Conservation (phyloP, 768 basidiomycete species). For the Lactarius evosmus region DNA sequence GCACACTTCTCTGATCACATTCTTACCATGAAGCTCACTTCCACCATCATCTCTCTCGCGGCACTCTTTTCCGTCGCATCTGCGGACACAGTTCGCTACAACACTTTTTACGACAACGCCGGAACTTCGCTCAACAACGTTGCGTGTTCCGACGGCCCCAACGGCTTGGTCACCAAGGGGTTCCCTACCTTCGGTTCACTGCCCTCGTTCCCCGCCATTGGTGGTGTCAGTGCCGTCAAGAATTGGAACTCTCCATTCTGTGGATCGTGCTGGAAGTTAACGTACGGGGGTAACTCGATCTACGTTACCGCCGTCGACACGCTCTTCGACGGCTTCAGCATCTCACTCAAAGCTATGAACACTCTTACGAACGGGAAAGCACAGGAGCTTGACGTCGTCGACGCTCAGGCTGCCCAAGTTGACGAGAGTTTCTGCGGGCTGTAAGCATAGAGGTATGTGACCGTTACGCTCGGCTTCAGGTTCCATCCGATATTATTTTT, state of each 20-base stretch:
- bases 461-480: not conserved
- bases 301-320: slow-evolving; percentile 34
- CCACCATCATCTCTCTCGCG: not conserved
- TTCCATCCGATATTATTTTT: not conserved
- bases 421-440: not conserved
- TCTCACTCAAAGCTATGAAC: slow-evolving; percentile 55
- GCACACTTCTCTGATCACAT: not conserved
- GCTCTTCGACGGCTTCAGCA: slow-evolving; percentile 41
- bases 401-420: not conserved
- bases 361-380: slow-evolving; percentile 38
- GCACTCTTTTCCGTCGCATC: not conserved
- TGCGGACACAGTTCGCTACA: slow-evolving; percentile 9
- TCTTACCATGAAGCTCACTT: not conserved
- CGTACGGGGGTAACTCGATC: slow-evolving; percentile 31
- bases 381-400: not conserved
- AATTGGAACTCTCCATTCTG: slow-evolving; percentile 32
- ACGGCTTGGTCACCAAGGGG: slow-evolving; percentile 28
- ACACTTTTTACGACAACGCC: slow-evolving; percentile 17
- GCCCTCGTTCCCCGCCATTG: slow-evolving; percentile 28
- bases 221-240: slow-evolving; percentile 32
- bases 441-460: not conserved
- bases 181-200: slow-evolving; percentile 25
- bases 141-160: slow-evolving; percentile 29
- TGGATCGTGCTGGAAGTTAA: slow-evolving; percentile 27
- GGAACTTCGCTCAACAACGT: slow-evolving; percentile 12